Evolutionary conservation across 1,284 basidiomycete species (phyloP).

Genomic region (Trametes sp.): DNA sequence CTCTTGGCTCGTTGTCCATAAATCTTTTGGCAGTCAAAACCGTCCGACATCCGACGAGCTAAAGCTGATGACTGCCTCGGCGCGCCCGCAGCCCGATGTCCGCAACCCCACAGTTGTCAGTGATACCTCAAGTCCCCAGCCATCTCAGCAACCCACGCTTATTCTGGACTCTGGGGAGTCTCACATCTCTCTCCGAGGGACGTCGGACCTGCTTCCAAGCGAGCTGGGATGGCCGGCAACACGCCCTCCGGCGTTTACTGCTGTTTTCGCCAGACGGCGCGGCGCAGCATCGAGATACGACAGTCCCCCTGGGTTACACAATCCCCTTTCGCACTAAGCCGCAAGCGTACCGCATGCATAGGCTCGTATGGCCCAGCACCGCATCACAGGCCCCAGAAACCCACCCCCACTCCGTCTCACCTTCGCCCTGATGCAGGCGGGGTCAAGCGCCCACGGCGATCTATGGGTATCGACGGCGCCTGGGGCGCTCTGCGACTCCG

Average conservation of each 20-base stretch:
- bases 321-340: too few species aligned
- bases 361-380: background rate
- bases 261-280: background rate
- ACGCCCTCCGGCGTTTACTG: background rate
- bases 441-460: slow-evolving; percentile 15
- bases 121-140: background rate
- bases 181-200: too few species aligned
- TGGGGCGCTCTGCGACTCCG: background rate
- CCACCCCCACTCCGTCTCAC: background rate
- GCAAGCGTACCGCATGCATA: background rate
- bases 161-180: background rate
- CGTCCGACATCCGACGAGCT: too few species aligned
- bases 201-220: background rate
- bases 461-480: slow-evolving; percentile 12
- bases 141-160: slow-evolving; percentile 1
- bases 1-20: too few species aligned
- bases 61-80: too few species aligned
- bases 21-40: too few species aligned
- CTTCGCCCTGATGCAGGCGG: background rate
- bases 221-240: background rate
- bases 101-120: too few species aligned
- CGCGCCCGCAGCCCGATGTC: too few species aligned
- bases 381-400: background rate
- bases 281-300: background rate
- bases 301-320: too few species aligned